Conservation (phyloP, 371 early-diverging fungal species). For the Mortierella polycephala region DNA sequence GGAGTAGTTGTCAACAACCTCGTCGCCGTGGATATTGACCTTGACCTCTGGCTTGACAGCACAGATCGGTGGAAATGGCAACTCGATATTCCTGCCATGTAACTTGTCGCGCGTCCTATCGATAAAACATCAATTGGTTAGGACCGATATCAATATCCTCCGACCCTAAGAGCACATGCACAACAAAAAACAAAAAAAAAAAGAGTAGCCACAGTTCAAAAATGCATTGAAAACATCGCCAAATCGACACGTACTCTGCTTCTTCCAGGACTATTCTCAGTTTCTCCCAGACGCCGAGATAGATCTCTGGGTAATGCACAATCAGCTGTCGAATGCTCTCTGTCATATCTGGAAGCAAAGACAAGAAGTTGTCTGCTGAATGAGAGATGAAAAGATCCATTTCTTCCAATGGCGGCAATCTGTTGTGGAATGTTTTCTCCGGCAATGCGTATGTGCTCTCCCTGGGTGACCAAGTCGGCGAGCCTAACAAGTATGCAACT, state of each 20-base stretch:
- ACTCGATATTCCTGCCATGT: constrained; percentile 45
- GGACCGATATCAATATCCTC: neutral
- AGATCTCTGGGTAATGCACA: constrained; percentile 40
- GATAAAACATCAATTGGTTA: neutral
- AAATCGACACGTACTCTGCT: constrained; percentile 33
- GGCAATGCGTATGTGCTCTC: constrained; percentile 25
- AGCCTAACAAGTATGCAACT: constrained; percentile 8
- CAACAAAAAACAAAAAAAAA: neutral
- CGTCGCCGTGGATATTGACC: constrained; percentile 60
- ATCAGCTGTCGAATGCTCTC: constrained; percentile 43
- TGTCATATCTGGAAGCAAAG: constrained; percentile 49
- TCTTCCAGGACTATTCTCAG: constrained; percentile 36
- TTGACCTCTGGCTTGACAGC: constrained; percentile 30
- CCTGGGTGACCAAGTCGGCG: constrained; percentile 40
- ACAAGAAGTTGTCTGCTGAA: constrained; percentile 39
- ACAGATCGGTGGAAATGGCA: constrained; percentile 42
- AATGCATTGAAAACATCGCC: neutral
- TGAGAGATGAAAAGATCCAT: constrained; percentile 48
- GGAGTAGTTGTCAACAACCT: constrained; percentile 60
- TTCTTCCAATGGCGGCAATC: constrained; percentile 40
- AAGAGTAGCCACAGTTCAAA: neutral
- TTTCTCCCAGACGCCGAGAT: constrained; percentile 44
- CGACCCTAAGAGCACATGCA: too few species aligned
- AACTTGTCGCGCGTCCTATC: constrained; percentile 44
- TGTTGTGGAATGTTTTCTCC: constrained; percentile 32